These are phyloP conservation scores for Pezicula rhizophila DNA, from an alignment of 2,329 filamentous ascomycete genomes.

Conservation along the genomic window DNA sequence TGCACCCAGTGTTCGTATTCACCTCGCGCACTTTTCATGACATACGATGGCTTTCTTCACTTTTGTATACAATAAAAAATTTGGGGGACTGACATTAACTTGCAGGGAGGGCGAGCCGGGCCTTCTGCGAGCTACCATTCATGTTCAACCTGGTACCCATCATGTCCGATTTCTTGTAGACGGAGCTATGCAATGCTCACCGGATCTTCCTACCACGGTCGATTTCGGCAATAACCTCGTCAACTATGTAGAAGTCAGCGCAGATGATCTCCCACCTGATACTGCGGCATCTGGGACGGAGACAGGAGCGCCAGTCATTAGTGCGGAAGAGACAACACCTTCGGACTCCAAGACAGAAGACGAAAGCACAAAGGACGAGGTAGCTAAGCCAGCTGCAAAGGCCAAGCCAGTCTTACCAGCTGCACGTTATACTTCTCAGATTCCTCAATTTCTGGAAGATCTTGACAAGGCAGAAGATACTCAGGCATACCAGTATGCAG, in stretches of 20 bases:
- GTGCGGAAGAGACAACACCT: conserved; percentile 11
- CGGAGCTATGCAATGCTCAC: conserved; percentile 84
- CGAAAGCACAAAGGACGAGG: conserved; percentile 27
- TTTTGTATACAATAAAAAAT: too few relatives aligned
- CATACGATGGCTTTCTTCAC: too few relatives aligned
- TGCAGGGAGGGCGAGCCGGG: conserved; percentile 41
- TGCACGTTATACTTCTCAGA: conserved; percentile 61
- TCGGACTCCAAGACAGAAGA: conserved; percentile 27
- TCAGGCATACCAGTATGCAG: conserved; percentile 66
- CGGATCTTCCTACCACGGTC: conserved; percentile 84
- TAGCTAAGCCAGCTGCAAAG: conserved; percentile 33
- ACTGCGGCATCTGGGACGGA: conserved; percentile 26
- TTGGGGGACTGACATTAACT: conserved; percentile 3
- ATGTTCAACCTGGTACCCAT: conserved; percentile 87
- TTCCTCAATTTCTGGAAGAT: conserved; percentile 82
- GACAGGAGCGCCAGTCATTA: conserved; percentile 9
- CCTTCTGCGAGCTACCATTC: conserved; percentile 69
- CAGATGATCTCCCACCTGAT: conserved; percentile 56
- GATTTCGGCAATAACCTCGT: conserved; percentile 97
- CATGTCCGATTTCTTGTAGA: conserved; percentile 96
- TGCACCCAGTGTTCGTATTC: conserved; percentile 68
- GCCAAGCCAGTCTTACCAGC: conserved; percentile 50
- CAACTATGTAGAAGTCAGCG: conserved; percentile 93
- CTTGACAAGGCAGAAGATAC: conserved; percentile 81
- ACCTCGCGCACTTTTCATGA: background rate